Conservation (phyloP, 192 early-diverging fungal genomes). For the Linnemannia zychae region DNA sequence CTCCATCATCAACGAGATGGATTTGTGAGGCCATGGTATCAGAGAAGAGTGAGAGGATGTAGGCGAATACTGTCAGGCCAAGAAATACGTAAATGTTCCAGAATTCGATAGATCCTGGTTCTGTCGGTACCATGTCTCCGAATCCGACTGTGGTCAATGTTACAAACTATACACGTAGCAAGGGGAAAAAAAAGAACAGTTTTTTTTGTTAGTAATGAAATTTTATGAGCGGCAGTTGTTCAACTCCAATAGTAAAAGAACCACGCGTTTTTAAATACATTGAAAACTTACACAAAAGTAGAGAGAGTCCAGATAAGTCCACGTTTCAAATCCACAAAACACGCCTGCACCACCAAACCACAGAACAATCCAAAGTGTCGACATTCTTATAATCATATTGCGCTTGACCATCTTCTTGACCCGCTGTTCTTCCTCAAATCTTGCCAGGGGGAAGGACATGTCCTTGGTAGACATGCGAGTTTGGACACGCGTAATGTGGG, state of each 20-base stretch:
- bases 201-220: not conserved
- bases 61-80: slow-evolving; percentile 48
- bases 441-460: slow-evolving; percentile 28
- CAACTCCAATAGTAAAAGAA: not conserved
- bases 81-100: slow-evolving; percentile 55
- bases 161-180: slow-evolving; percentile 28
- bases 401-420: slow-evolving; percentile 40
- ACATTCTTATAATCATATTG: slow-evolving; percentile 43
- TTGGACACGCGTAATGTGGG: slow-evolving; percentile 43
- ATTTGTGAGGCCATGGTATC: slow-evolving; percentile 42
- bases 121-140: slow-evolving; percentile 40
- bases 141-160: slow-evolving; percentile 51
- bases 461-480: slow-evolving; percentile 43
- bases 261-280: too few relatives aligned
- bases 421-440: slow-evolving; percentile 36
- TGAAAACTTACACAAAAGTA: slow-evolving; percentile 52
- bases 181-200: too few relatives aligned
- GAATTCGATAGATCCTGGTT: slow-evolving; percentile 56
- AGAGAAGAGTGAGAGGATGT: slow-evolving; percentile 47
- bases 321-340: slow-evolving; percentile 45
- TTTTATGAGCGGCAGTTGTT: not conserved
- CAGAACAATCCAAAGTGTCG: slow-evolving; percentile 33
- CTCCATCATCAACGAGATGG: slow-evolving; percentile 40
- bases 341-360: slow-evolving; percentile 55
- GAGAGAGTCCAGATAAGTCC: slow-evolving; percentile 42